Percentiles rank a stretch among this genome's conserved stretches.
Evolutionary conservation across 495 filamentous ascomycete genomes (phyloP).

Genomic region (Chaetomidium leptoderma): DNA sequence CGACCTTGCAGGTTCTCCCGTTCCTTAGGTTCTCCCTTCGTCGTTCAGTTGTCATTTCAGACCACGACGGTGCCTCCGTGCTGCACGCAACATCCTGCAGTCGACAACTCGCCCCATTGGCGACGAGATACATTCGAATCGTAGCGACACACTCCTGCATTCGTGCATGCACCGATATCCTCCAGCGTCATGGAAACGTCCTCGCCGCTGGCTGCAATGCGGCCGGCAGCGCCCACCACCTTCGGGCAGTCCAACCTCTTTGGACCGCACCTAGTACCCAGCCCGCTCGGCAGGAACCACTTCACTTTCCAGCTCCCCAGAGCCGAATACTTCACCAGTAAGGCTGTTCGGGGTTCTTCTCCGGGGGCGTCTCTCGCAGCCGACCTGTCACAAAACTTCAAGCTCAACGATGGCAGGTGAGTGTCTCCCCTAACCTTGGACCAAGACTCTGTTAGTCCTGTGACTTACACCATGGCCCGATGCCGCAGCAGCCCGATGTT

Average conservation of each 20-base stretch:
- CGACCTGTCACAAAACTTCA: constrained; percentile 94
- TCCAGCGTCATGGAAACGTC: constrained; percentile 72
- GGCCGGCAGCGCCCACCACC: constrained; percentile 59
- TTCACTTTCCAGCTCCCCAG: constrained; percentile 38
- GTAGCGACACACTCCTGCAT: background rate
- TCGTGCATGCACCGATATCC: constrained; percentile 4
- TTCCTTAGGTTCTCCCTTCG: too few species aligned
- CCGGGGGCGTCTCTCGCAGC: constrained; percentile 85
- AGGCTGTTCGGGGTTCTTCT: constrained; percentile 75
- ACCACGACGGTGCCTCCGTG: background rate
- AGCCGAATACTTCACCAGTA: constrained; percentile 72
- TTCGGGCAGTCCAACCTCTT: constrained; percentile 45
- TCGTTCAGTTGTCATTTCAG: background rate
- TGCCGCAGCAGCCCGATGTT: constrained; percentile 69
- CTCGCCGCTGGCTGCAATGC: constrained; percentile 91
- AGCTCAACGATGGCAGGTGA: constrained; percentile 81
- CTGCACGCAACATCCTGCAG: background rate
- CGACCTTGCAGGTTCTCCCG: too few species aligned
- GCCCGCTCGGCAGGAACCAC: constrained; percentile 62
- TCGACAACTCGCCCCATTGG: background rate
- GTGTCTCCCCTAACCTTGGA: constrained; percentile 19
- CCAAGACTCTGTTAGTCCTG: background rate
- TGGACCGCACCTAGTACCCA: constrained; percentile 45
- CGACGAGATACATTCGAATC: background rate
- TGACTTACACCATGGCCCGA: constrained; percentile 25